Percentiles rank a stretch among this genome's conserved stretches.
Evolutionary conservation across 306 rosid genomes (phyloP).

Genomic region (Acacia crassicarpa): DNA sequence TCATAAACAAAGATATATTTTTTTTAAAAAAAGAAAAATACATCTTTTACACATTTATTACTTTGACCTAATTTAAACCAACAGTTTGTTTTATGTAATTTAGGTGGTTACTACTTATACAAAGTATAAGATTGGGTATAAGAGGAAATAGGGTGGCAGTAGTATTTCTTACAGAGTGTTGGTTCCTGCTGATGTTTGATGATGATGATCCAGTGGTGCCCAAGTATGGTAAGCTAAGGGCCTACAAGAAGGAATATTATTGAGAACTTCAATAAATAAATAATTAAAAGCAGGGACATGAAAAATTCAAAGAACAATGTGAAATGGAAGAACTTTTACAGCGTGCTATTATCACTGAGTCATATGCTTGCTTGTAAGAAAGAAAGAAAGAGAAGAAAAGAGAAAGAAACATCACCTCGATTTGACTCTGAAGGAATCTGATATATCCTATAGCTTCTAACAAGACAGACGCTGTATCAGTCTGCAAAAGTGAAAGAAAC

Average conservation of each 20-base stretch:
- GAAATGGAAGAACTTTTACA: conserved; percentile 34
- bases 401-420: conserved; percentile 75
- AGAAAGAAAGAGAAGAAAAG: background rate
- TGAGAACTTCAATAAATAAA: conserved; percentile 35
- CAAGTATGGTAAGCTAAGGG: conserved; percentile 81
- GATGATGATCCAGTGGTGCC: conserved; percentile 53
- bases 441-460: conserved; percentile 98
- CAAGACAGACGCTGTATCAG: conserved; percentile 99
- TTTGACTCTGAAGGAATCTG: conserved; percentile 99
- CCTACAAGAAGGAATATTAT: conserved; percentile 46
- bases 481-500: conserved; percentile 70
- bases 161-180: conserved; percentile 54
- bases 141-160: background rate
- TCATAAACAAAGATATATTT: too few species aligned
- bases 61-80: too few species aligned
- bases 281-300: background rate
- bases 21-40: too few species aligned
- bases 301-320: conserved; percentile 22
- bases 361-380: conserved; percentile 41
- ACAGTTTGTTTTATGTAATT: too few species aligned
- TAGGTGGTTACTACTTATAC: too few species aligned
- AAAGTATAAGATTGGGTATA: too few species aligned
- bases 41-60: too few species aligned
- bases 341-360: conserved; percentile 38
- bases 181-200: conserved; percentile 57